phyloP scores from a whole-genome alignment of 176 grass and related monocot species.

The Oryza nivara region DNA sequence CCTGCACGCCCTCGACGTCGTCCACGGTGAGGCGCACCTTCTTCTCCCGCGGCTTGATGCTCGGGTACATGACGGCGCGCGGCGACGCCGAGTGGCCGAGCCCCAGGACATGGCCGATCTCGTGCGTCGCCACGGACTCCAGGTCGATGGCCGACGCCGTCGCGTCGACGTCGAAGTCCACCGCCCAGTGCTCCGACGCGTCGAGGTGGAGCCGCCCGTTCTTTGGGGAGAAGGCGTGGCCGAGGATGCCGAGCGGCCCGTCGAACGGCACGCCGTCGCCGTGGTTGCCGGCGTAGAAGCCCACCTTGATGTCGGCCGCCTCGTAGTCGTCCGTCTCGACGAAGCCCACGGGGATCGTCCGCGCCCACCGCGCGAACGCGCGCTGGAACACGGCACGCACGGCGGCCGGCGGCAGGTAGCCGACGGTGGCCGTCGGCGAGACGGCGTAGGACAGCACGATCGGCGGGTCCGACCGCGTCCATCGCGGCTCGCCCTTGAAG shows the following conservation, averaged over 20 bases:
- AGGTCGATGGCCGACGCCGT: slow-evolving; percentile 54
- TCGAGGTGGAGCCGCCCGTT: slow-evolving; percentile 90
- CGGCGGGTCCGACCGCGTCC: slow-evolving; percentile 52
- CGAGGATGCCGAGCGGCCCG: slow-evolving; percentile 77
- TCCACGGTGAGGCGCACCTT: slow-evolving; percentile 77
- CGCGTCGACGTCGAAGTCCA: slow-evolving; percentile 47
- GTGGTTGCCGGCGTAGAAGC: slow-evolving; percentile 74
- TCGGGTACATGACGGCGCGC: slow-evolving; percentile 93
- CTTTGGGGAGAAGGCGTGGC: slow-evolving; percentile 84
- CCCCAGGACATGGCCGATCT: slow-evolving; percentile 93
- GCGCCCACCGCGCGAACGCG: slow-evolving; percentile 79
- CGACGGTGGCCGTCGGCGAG: slow-evolving; percentile 50
- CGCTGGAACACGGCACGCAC: slow-evolving; percentile 65
- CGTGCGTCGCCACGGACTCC: slow-evolving; percentile 90
- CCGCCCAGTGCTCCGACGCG: slow-evolving; percentile 73
- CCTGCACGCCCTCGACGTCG: slow-evolving; percentile 81
- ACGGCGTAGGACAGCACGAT: slow-evolving; percentile 78
- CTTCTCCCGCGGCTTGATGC: slow-evolving; percentile 58
- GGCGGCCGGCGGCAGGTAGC: slow-evolving; percentile 52
- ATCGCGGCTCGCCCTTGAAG: slow-evolving; percentile 70
- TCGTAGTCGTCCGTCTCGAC: slow-evolving; percentile 55
- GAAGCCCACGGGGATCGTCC: slow-evolving; percentile 77
- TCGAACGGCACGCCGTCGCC: slow-evolving; percentile 93
- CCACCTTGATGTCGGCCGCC: slow-evolving; percentile 70
- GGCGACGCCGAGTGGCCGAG: slow-evolving; percentile 72